Conservation (phyloP, 2,329 filamentous ascomycete species). For the Diplodia corticola region DNA sequence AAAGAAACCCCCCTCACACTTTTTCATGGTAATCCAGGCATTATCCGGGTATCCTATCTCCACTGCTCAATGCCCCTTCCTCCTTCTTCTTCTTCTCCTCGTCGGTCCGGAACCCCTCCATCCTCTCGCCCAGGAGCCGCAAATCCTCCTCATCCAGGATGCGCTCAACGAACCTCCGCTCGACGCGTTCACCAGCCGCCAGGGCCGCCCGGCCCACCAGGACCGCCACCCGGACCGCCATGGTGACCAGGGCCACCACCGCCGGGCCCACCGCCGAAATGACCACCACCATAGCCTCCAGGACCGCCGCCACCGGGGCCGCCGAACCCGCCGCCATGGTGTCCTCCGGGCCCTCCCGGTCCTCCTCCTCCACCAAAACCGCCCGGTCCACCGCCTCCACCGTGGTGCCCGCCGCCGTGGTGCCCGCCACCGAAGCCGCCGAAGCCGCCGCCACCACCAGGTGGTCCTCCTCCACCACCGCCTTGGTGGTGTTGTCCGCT, state of each 20-base stretch:
- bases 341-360: background rate
- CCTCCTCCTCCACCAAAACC: background rate
- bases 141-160: constrained; percentile 3
- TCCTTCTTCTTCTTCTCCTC: background rate
- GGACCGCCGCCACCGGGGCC: background rate
- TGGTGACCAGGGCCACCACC: background rate
- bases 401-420: background rate
- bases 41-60: constrained; percentile 4
- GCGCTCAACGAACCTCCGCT: background rate
- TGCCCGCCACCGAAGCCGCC: background rate
- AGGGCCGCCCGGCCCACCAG: constrained; percentile 14
- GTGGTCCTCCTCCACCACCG: background rate
- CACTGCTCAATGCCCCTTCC: background rate
- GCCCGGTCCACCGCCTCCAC: background rate
- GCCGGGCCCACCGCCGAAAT: background rate
- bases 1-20: background rate
- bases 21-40: background rate
- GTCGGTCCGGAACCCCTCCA: background rate
- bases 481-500: background rate
- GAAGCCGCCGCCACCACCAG: constrained; percentile 3
- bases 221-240: constrained; percentile 5
- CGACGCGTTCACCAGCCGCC: constrained; percentile 5
- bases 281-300: constrained; percentile 6
- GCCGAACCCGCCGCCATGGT: background rate
- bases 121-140: background rate